A percentile compares a stretch with the other conserved stretches of the same genome.
Evolutionary conservation across 257 asterid species (phyloP).

Genomic region (Solanum chilense): DNA sequence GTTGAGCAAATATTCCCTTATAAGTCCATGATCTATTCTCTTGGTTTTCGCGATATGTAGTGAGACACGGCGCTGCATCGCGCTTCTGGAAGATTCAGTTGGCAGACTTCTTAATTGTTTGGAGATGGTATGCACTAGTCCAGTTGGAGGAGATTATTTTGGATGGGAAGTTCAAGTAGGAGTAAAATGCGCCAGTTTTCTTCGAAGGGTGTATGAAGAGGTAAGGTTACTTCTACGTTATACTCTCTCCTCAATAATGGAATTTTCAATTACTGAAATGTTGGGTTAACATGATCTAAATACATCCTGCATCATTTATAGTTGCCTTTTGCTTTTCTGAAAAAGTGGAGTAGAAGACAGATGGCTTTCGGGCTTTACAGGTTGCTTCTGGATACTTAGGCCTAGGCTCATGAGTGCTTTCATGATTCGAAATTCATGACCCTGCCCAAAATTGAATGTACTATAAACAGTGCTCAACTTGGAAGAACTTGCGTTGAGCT

Average conservation of each 20-base stretch:
- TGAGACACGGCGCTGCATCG: slow-evolving; percentile 48
- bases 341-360: not conserved
- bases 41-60: slow-evolving; percentile 15
- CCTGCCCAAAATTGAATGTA: not conserved
- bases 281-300: not conserved
- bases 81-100: slow-evolving; percentile 75
- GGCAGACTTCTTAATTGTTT: slow-evolving; percentile 69
- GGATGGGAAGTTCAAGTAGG: slow-evolving; percentile 70
- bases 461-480: not conserved
- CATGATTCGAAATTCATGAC: not conserved
- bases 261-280: not conserved
- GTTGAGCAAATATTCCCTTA: not conserved
- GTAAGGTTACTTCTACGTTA: slow-evolving; percentile 20
- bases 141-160: slow-evolving; percentile 14
- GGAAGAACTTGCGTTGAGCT: not conserved
- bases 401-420: not conserved
- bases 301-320: not conserved
- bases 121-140: slow-evolving; percentile 41
- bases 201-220: slow-evolving; percentile 94
- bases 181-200: slow-evolving; percentile 64
- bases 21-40: not conserved
- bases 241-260: not conserved
- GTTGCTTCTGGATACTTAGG: not conserved
- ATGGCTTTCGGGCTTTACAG: not conserved
- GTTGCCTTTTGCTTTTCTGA: not conserved